These are phyloP conservation scores for Kluyveromyces sp. DNA, from an alignment of 1,139 yeast species.

Conservation along the genomic window DNA sequence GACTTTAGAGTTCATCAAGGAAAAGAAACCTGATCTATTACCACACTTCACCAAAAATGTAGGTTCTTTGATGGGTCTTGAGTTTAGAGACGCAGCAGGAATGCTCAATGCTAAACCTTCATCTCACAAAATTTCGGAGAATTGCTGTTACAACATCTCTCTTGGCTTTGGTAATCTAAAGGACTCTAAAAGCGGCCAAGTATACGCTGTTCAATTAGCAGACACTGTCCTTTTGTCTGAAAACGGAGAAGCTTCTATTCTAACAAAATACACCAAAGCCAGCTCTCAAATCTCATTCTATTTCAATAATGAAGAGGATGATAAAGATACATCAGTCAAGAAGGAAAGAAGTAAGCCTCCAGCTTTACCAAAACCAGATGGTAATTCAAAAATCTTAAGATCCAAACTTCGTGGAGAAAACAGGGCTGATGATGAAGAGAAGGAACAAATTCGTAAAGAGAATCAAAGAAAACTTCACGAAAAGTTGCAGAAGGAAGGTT, in stretches of 20 bases:
- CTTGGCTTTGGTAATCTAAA: slow-evolving; percentile 67
- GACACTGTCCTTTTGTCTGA: slow-evolving; percentile 63
- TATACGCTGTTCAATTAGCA: slow-evolving; percentile 66
- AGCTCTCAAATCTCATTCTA: slow-evolving; percentile 76
- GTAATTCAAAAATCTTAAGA: slow-evolving; percentile 53
- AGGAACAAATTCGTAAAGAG: slow-evolving; percentile 74
- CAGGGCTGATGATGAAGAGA: slow-evolving; percentile 66
- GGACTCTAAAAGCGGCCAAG: slow-evolving; percentile 41
- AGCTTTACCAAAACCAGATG: slow-evolving; percentile 21
- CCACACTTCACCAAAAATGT: slow-evolving; percentile 66
- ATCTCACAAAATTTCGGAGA: slow-evolving; percentile 51
- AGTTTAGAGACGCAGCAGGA: slow-evolving; percentile 75
- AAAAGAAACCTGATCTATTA: slow-evolving; percentile 56
- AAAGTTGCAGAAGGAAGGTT: slow-evolving; percentile 78
- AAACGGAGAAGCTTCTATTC: slow-evolving; percentile 50
- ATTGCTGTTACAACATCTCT: slow-evolving; percentile 68
- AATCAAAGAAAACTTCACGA: slow-evolving; percentile 79
- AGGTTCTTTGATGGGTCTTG: slow-evolving; percentile 89
- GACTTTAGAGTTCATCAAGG: slow-evolving; percentile 50
- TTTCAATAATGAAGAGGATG: slow-evolving; percentile 64
- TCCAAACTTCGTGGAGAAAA: slow-evolving; percentile 76
- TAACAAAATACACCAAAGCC: slow-evolving; percentile 69
- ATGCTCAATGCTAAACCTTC: slow-evolving; percentile 70
- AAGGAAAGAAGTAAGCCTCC: slow-evolving; percentile 17
- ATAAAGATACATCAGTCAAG: slow-evolving; percentile 26